Percentiles rank a stretch among this genome's conserved stretches.
These are phyloP conservation scores for Colletotrichum tropicale DNA, from an alignment of 2,329 filamentous ascomycete genomes.

Conservation along the genomic window DNA sequence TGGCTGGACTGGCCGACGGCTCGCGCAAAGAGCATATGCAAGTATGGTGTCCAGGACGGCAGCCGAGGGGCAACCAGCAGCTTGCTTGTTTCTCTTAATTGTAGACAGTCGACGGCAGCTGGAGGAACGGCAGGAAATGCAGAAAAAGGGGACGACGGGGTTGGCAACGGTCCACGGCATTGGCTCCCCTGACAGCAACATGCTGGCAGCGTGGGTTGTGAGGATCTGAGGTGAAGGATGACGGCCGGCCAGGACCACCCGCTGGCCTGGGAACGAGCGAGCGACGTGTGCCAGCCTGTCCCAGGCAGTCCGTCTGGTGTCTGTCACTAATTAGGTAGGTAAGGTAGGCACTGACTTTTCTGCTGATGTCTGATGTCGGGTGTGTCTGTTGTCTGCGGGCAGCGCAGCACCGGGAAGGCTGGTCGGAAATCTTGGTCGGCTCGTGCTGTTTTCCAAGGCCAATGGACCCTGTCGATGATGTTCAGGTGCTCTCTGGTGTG, in stretches of 20 bases:
- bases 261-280: constrained; percentile 14
- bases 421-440: neutral
- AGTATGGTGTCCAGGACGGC: neutral
- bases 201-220: neutral
- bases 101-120: neutral
- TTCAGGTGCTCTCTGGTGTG: neutral
- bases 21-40: neutral
- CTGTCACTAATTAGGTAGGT: neutral
- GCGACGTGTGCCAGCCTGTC: constrained; percentile 6
- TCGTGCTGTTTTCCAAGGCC: neutral
- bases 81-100: neutral
- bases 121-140: neutral
- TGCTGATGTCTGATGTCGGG: neutral
- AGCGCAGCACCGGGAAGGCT: neutral
- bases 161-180: neutral
- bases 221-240: neutral
- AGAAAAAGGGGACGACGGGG: neutral
- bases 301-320: constrained; percentile 9
- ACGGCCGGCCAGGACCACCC: neutral
- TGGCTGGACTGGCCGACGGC: neutral
- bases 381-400: neutral
- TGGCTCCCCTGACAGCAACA: neutral
- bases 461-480: neutral
- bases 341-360: constrained; percentile 9
- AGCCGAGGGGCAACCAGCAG: neutral